phyloP scores from a whole-genome alignment of 805 yeast species.

The Kodamaea lidongshanica region DNA sequence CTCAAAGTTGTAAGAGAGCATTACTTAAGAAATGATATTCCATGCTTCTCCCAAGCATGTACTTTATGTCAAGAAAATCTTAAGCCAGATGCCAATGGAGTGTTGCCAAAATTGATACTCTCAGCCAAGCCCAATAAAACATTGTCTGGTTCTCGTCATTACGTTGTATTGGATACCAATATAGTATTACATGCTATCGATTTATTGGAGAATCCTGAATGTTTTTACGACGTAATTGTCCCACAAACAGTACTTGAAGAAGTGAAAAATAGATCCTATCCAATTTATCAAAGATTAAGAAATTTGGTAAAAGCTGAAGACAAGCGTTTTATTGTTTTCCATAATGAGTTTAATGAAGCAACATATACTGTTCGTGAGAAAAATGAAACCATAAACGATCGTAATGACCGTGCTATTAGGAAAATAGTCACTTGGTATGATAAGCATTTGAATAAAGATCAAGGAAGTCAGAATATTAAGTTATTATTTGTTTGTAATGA shows the following conservation, averaged over 20 bases:
- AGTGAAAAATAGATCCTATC: constrained; percentile 79
- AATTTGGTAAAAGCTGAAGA: constrained; percentile 66
- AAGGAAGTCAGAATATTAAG: constrained; percentile 32
- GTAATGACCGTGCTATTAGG: constrained; percentile 88
- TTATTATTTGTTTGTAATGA: constrained; percentile 73
- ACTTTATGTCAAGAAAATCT: constrained; percentile 48
- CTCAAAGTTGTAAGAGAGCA: constrained; percentile 91
- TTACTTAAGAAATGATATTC: constrained; percentile 85
- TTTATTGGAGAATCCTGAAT: constrained; percentile 66
- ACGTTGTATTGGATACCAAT: constrained; percentile 81
- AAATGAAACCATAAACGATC: constrained; percentile 76
- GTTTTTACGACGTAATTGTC: constrained; percentile 84
- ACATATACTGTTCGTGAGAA: constrained; percentile 59
- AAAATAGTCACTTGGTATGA: constrained; percentile 66
- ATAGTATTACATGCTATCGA: constrained; percentile 86
- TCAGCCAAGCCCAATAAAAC: constrained; percentile 53
- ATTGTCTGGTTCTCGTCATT: constrained; percentile 58
- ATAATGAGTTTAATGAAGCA: constrained; percentile 77
- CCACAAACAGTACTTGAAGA: constrained; percentile 95
- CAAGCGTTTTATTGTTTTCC: constrained; percentile 85
- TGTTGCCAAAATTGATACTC: constrained; percentile 59
- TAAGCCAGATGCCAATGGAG: constrained; percentile 61
- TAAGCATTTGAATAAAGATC: constrained; percentile 46
- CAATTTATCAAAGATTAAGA: constrained; percentile 80
- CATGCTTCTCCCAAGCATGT: constrained; percentile 78